These are phyloP conservation scores for Bryopsis sp. DNA, from an alignment of 139 green algal species.

Conservation along the genomic window DNA sequence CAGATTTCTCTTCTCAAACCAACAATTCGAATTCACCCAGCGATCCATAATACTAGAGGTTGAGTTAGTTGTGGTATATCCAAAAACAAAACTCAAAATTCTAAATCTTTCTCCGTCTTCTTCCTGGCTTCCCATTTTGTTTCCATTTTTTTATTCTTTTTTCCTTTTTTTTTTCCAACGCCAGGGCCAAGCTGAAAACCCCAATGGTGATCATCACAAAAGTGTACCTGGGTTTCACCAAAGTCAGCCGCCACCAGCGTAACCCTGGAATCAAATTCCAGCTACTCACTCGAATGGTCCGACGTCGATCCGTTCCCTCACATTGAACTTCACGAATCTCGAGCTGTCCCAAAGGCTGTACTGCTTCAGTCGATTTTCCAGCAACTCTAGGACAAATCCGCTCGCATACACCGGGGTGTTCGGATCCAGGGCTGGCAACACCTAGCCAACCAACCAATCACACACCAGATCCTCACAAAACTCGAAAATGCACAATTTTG, in stretches of 20 bases:
- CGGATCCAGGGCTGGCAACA: slow-evolving; percentile 89
- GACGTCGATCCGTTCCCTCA: slow-evolving; percentile 52
- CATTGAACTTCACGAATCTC: slow-evolving; percentile 64
- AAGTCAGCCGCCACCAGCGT: no score
- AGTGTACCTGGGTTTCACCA: background rate
- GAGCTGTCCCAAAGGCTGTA: slow-evolving; percentile 79
- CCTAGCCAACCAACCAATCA: slow-evolving; percentile 31
- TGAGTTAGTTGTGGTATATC: no score
- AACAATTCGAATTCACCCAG: no score
- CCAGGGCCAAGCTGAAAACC: no score
- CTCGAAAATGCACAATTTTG: background rate
- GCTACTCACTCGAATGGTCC: slow-evolving; percentile 66
- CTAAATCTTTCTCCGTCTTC: no score
- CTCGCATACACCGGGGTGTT: slow-evolving; percentile 79
- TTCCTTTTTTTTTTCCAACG: no score
- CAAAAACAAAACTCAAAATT: no score
- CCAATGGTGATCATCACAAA: no score
- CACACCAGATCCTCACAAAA: background rate
- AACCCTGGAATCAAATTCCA: background rate
- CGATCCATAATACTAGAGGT: background rate
- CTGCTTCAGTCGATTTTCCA: slow-evolving; percentile 80
- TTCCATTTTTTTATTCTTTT: no score
- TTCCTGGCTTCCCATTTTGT: no score
- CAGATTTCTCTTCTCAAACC: no score
- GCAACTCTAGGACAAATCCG: slow-evolving; percentile 89